phyloP scores from a whole-genome alignment of 73 alveolate genomes.

The Stentor roeselii region DNA sequence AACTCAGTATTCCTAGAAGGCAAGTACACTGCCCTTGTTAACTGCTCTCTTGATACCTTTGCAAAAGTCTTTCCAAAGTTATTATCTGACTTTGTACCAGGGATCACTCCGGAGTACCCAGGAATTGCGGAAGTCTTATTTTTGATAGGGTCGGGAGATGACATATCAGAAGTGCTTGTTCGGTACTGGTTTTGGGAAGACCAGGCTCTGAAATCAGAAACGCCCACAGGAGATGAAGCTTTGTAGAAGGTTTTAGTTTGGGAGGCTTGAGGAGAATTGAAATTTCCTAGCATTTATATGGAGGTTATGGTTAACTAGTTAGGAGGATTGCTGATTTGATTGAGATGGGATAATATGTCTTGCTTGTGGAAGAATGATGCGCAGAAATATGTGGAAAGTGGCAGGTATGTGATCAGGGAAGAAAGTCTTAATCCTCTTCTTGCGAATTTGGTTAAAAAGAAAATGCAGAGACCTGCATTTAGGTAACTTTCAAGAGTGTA shows the following conservation, averaged over 20 bases:
- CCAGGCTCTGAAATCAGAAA: conserved; percentile 23
- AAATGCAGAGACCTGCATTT: no score
- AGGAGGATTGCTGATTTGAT: no score
- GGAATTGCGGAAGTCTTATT: conserved; percentile 4
- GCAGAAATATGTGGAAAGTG: no score
- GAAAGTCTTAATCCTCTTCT: no score
- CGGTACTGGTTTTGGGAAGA: conserved; percentile 5
- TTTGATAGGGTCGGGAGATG: neutral
- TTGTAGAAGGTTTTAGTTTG: neutral
- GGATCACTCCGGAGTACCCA: conserved; percentile 24
- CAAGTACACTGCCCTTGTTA: conserved; percentile 12
- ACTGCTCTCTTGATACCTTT: conserved; percentile 26
- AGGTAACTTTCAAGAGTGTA: no score
- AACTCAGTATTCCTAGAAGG: neutral
- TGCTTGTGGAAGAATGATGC: no score
- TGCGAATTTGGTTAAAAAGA: no score
- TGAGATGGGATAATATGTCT: no score
- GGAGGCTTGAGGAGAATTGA: conserved; percentile 15
- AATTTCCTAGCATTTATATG: conserved; percentile 31
- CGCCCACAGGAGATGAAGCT: neutral
- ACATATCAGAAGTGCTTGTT: conserved; percentile 21
- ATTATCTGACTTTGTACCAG: neutral
- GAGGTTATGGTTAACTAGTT: no score
- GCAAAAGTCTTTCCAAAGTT: conserved; percentile 22
- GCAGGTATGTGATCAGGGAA: no score